A percentile compares a stretch with the other conserved stretches of the same genome.
Conservation (phyloP, 2,329 filamentous ascomycete genomes). For the Microcyclosporella mali region DNA sequence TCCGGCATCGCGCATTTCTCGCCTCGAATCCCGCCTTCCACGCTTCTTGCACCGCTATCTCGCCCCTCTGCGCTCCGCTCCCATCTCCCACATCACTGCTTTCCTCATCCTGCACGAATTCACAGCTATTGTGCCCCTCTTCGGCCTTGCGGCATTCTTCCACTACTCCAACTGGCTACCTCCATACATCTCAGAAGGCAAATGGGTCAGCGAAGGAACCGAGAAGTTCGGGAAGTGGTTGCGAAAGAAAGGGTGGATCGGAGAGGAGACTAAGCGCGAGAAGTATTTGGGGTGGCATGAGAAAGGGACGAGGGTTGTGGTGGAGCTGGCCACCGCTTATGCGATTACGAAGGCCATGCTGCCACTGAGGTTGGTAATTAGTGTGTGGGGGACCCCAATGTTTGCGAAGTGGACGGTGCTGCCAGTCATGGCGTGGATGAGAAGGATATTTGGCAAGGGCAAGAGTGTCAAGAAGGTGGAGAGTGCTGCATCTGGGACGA, state of each 20-base stretch:
- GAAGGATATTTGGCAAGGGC: constrained; percentile 34
- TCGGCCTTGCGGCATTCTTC: constrained; percentile 69
- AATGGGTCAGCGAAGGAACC: constrained; percentile 57
- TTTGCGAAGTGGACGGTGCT: constrained; percentile 65
- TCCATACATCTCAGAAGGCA: constrained; percentile 46
- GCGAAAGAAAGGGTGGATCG: constrained; percentile 73
- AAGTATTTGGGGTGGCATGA: constrained; percentile 36
- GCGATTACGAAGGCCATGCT: constrained; percentile 81
- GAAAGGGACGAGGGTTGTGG: constrained; percentile 48
- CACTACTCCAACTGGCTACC: constrained; percentile 75
- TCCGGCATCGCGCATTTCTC: constrained; percentile 25
- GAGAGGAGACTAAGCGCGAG: constrained; percentile 32
- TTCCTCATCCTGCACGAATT: constrained; percentile 90
- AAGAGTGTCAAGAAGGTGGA: constrained; percentile 8
- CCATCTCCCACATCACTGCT: constrained; percentile 72
- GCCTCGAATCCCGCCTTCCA: constrained; percentile 48
- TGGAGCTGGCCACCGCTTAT: constrained; percentile 78
- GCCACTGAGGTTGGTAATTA: constrained; percentile 67
- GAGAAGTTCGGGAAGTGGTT: constrained; percentile 72
- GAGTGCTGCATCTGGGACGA: constrained; percentile 32
- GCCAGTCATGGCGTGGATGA: constrained; percentile 39
- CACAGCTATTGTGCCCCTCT: constrained; percentile 74
- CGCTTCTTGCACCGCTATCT: constrained; percentile 64
- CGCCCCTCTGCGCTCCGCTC: constrained; percentile 64
- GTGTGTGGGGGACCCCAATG: constrained; percentile 87